phyloP scores from a whole-genome alignment of 208 protist species.

The Leishmania turanica region DNA sequence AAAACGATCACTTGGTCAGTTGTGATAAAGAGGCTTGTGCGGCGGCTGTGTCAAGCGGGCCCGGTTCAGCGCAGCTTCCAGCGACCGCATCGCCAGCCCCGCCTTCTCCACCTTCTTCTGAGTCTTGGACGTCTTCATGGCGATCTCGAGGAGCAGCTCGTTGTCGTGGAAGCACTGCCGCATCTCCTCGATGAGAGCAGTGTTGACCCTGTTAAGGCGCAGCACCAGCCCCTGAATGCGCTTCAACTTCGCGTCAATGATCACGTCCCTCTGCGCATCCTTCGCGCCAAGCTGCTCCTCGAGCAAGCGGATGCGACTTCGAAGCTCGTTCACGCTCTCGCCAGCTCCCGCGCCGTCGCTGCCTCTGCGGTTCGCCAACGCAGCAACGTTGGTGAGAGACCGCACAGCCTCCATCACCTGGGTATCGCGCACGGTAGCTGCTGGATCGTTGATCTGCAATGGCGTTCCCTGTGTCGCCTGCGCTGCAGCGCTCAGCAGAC shows the following conservation, averaged over 20 bases:
- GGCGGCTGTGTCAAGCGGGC: slow-evolving; percentile 46
- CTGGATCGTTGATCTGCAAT: slow-evolving; percentile 17
- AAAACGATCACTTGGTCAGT: slow-evolving; percentile 28
- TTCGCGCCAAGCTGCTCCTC: slow-evolving; percentile 53
- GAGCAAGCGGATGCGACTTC: slow-evolving; percentile 42
- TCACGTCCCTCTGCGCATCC: slow-evolving; percentile 79
- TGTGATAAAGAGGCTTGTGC: slow-evolving; percentile 71
- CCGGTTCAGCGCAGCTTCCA: slow-evolving; percentile 50
- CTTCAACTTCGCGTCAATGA: slow-evolving; percentile 87
- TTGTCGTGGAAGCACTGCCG: slow-evolving; percentile 49
- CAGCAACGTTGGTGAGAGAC: slow-evolving; percentile 42
- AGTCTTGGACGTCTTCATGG: slow-evolving; percentile 53
- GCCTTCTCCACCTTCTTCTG: slow-evolving; percentile 50
- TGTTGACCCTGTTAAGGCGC: slow-evolving; percentile 59
- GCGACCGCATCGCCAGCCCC: slow-evolving; percentile 44
- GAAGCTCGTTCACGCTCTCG: slow-evolving; percentile 20
- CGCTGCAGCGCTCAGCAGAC: slow-evolving; percentile 54
- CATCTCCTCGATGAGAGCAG: slow-evolving; percentile 54
- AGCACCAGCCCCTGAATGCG: slow-evolving; percentile 83
- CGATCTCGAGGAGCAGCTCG: slow-evolving; percentile 62
- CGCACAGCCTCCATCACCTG: slow-evolving; percentile 55
- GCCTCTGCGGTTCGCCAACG: slow-evolving; percentile 11
- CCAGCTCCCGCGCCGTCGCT: neutral
- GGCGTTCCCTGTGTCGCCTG: slow-evolving; percentile 42
- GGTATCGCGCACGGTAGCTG: slow-evolving; percentile 21